Percentiles rank a stretch among this genome's conserved stretches.
Conservation (phyloP, 176 grass and related monocot genomes). For the Calamus simplicifolius region DNA sequence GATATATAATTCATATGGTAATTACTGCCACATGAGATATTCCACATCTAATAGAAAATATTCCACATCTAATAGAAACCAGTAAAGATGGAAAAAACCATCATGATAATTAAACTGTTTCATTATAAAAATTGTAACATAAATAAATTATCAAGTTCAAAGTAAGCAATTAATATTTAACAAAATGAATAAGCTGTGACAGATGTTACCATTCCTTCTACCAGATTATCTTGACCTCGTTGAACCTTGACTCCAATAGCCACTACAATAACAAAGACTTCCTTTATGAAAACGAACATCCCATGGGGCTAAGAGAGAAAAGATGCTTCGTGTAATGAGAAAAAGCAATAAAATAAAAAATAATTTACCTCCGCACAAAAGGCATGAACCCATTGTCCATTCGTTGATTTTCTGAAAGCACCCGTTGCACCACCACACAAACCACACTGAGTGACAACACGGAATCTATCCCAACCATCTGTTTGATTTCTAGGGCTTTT, state of each 20-base stretch:
- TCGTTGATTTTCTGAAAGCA: conserved; percentile 80
- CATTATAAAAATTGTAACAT: too few species aligned
- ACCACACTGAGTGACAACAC: conserved; percentile 34
- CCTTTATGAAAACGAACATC: too few species aligned
- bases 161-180: too few species aligned
- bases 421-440: conserved; percentile 71
- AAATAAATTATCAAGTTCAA: too few species aligned
- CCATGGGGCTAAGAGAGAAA: too few species aligned
- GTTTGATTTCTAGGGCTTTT: conserved; percentile 26
- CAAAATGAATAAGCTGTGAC: too few species aligned
- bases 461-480: conserved; percentile 29
- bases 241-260: conserved; percentile 69
- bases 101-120: too few species aligned
- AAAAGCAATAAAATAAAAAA: background rate
- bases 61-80: background rate
- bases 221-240: conserved; percentile 69
- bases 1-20: conserved; percentile 16
- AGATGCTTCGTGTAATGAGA: too few species aligned
- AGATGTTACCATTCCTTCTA: conserved; percentile 75
- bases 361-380: conserved; percentile 95
- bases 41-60: conserved; percentile 6
- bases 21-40: background rate
- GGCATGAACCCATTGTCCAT: conserved; percentile 85
- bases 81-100: conserved; percentile 9
- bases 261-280: conserved; percentile 31